Evolutionary conservation across 2,329 filamentous ascomycete species (phyloP), one percentile per base, ranked within the genome.

Genomic region (Xylariaceae sp.): DNA sequence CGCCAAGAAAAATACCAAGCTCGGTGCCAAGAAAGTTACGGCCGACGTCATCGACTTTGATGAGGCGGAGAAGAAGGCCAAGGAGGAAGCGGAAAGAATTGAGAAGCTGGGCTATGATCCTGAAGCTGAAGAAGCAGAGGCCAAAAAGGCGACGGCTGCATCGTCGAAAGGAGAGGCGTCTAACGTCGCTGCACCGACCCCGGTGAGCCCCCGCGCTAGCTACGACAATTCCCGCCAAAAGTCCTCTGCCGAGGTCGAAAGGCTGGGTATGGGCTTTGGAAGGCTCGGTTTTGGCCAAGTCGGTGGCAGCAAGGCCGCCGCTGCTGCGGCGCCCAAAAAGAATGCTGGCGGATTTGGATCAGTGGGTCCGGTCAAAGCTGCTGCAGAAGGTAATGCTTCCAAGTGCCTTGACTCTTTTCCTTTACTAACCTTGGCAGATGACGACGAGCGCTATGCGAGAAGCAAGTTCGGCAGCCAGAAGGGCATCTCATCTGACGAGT

Each of bases 401-500:
- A 29, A 29, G 15, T 15, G 9, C 10, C 8, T 15, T 13, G 13
- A 6, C 8, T 15, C 8, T 12, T 29, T 16, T 14, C 24, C 14
- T 21, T 29, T 25, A 17, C 12, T 22, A 37, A 31, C 32, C 15
- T 17, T 25, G 4, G 16, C 38, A 79, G 77, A 77, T 43, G 87
- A 95, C 37, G 80, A 82, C 35, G 78, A 95, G 52, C 79, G 77
- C 53, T 93, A 86, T 55, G 87, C 89, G 5, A 83, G 85, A 51
- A 68, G 75, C 53, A 94, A 94, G 61, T 98, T 98, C 53, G 90
- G 89, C 40, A 64, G 63, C 27, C 92, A 98, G 59, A 96, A 96
- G 69, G 85, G 85, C 49, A 98, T 98, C 47, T 95, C 88, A 0
- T 95, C 89, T 1, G 92, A 98, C 58, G 92, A 98, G 58, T 98